These are phyloP conservation scores for Leccinum huronense DNA, from an alignment of 1,284 basidiomycete species.

Conservation along the genomic window DNA sequence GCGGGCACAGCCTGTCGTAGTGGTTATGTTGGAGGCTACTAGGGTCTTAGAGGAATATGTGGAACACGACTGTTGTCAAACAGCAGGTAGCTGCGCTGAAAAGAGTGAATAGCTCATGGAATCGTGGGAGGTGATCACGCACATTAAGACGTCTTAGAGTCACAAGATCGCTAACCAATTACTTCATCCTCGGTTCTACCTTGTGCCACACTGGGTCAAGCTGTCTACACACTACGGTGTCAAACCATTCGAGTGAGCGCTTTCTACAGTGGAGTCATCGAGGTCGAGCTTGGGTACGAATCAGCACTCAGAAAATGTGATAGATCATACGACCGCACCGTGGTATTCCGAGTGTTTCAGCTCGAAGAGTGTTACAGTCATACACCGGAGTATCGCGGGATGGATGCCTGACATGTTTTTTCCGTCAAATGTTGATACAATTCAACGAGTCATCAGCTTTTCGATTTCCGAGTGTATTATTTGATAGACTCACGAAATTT, in stretches of 20 bases:
- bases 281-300: conserved; percentile 75
- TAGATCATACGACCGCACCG: conserved; percentile 37
- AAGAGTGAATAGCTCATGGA: neutral
- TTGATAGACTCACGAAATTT: conserved; percentile 92
- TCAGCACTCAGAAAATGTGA: neutral
- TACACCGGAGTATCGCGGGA: conserved; percentile 90
- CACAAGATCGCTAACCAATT: conserved; percentile 86
- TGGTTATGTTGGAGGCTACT: conserved; percentile 69
- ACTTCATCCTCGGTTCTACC: conserved; percentile 89
- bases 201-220: conserved; percentile 97
- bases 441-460: conserved; percentile 87
- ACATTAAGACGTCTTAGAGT: conserved; percentile 82
- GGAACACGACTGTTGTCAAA: conserved; percentile 91
- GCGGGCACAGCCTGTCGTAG: conserved; percentile 48
- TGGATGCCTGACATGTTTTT: conserved; percentile 86
- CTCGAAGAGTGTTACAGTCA: conserved; percentile 88
- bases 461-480: conserved; percentile 69
- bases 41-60: conserved; percentile 89
- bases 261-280: conserved; percentile 92
- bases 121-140: conserved; percentile 27
- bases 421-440: conserved; percentile 86
- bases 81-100: conserved; percentile 59
- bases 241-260: conserved; percentile 93
- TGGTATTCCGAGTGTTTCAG: conserved; percentile 83
- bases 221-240: conserved; percentile 84